Conservation (phyloP, 305 asterid species). For the Nicotiana rustica region DNA sequence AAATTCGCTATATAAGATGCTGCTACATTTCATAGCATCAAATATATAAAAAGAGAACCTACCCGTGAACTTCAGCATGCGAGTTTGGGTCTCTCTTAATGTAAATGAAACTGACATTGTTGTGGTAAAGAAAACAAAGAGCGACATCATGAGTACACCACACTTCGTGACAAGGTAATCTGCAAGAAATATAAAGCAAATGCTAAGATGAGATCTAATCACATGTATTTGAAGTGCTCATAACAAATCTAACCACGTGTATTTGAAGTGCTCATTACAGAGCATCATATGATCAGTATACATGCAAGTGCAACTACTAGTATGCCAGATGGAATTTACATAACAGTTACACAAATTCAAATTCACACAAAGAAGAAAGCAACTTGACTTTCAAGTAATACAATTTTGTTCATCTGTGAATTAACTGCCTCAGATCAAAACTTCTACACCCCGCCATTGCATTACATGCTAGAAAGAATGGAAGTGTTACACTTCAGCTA, state of each 20-base stretch:
- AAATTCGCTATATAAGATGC: neutral
- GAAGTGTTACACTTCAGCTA: conserved; percentile 21
- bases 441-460: conserved; percentile 2
- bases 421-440: conserved; percentile 1
- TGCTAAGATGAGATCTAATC: conserved; percentile 11
- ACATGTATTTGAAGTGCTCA: conserved; percentile 24
- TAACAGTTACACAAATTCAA: conserved; percentile 8
- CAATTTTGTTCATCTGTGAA: conserved; percentile 5
- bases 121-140: conserved; percentile 98
- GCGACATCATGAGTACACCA: conserved; percentile 98
- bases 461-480: neutral
- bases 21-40: conserved; percentile 16
- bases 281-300: conserved; percentile 18
- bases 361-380: conserved; percentile 26
- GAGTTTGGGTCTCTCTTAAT: conserved; percentile 98
- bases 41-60: conserved; percentile 30
- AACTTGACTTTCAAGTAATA: conserved; percentile 12
- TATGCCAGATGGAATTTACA: conserved; percentile 20
- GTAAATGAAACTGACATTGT: conserved; percentile 99
- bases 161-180: conserved; percentile 97
- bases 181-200: conserved; percentile 55
- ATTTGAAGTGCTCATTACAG: conserved; percentile 25
- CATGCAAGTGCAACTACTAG: conserved; percentile 25
- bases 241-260: conserved; percentile 12
- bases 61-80: conserved; percentile 99